Evolutionary conservation across 345 rosid genomes (phyloP).

Genomic region (Mangifera indica): DNA sequence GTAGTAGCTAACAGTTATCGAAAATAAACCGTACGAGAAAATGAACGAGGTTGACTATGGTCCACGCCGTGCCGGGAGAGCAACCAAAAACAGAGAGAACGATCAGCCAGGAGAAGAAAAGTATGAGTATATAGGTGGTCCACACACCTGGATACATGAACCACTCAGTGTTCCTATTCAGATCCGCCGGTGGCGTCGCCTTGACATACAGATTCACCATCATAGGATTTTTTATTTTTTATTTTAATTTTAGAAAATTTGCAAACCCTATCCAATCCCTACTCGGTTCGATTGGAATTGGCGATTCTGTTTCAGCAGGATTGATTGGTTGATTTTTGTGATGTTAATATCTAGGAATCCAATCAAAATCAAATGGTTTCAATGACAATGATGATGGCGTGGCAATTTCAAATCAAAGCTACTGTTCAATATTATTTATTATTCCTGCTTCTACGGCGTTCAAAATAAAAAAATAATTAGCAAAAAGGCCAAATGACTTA

Average conservation of each 20-base stretch:
- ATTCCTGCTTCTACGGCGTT: too few relatives aligned
- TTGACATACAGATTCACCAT: conserved; percentile 49
- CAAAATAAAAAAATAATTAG: too few relatives aligned
- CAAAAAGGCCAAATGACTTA: too few relatives aligned
- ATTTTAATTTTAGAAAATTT: too few relatives aligned
- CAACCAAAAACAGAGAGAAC: conserved; percentile 64
- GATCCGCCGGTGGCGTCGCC: conserved; percentile 78
- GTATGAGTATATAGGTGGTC: conserved; percentile 71
- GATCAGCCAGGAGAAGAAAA: conserved; percentile 76
- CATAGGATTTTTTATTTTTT: neutral
- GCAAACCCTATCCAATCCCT: neutral
- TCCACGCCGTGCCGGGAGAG: conserved; percentile 87
- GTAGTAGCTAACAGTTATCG: neutral
- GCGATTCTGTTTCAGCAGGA: neutral
- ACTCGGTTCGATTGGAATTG: neutral
- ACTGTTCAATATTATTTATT: too few relatives aligned
- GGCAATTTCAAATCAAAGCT: neutral
- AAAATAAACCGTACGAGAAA: conserved; percentile 43
- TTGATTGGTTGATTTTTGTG: neutral
- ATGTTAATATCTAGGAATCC: neutral
- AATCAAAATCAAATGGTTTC: neutral
- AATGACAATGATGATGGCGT: neutral
- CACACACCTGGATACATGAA: conserved; percentile 87
- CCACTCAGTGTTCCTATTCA: conserved; percentile 86
- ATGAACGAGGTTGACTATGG: conserved; percentile 71